phyloP scores from a whole-genome alignment of 768 basidiomycete genomes.

The Suillus placidus region DNA sequence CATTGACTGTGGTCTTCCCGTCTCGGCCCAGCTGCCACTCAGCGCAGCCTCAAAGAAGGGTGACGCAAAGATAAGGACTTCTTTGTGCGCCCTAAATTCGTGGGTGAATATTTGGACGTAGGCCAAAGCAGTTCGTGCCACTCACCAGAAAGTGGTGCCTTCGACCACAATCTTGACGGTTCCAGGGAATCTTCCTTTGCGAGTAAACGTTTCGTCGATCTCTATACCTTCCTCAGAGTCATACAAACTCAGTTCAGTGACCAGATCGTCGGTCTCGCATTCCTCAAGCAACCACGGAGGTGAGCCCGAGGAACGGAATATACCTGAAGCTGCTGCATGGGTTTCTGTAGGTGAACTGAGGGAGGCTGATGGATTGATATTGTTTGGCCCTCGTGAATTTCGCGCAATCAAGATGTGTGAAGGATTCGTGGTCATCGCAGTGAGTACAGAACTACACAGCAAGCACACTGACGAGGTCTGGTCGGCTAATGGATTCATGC shows the following conservation, averaged over 20 bases:
- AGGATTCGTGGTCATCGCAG: constrained; percentile 70
- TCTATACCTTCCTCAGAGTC: constrained; percentile 75
- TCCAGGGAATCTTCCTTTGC: constrained; percentile 69
- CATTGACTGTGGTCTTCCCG: constrained; percentile 75
- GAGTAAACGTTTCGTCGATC: constrained; percentile 78
- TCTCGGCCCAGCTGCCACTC: constrained; percentile 92
- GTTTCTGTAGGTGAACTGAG: constrained; percentile 87
- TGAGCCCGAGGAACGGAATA: constrained; percentile 80
- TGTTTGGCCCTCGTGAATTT: constrained; percentile 75
- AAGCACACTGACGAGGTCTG: background rate
- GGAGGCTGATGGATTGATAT: constrained; percentile 76
- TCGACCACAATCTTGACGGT: constrained; percentile 92
- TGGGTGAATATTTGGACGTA: constrained; percentile 12
- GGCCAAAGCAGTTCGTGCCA: constrained; percentile 16
- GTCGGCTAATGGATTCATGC: background rate
- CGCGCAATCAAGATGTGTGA: constrained; percentile 89
- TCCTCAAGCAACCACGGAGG: constrained; percentile 83
- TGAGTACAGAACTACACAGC: background rate
- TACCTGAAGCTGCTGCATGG: constrained; percentile 83
- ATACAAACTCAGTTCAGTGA: constrained; percentile 68
- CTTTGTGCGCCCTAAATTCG: constrained; percentile 79
- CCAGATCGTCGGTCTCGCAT: constrained; percentile 67
- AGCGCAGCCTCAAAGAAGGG: constrained; percentile 93
- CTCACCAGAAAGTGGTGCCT: constrained; percentile 88
- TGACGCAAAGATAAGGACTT: constrained; percentile 89